Conservation (phyloP, 768 basidiomycete genomes). For the Serendipita sp. region DNA sequence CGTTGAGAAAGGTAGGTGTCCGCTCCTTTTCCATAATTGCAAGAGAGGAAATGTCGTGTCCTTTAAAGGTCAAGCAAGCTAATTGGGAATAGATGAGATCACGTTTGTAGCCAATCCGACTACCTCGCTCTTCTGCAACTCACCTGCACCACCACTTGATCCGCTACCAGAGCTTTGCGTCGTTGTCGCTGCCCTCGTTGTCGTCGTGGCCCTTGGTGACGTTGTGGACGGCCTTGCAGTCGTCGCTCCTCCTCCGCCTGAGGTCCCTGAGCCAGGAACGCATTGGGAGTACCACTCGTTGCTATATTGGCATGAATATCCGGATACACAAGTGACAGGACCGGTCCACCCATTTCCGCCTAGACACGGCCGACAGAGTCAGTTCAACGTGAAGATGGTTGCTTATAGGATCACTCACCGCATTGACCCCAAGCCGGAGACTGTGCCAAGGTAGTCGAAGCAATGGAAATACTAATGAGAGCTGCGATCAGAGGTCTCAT, state of each 20-base stretch:
- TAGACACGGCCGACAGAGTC: background rate
- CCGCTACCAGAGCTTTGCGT: background rate
- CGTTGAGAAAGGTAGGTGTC: background rate
- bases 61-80: background rate
- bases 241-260: background rate
- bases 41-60: background rate
- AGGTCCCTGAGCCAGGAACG: background rate
- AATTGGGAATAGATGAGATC: background rate
- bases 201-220: too few relatives aligned
- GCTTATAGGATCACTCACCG: background rate
- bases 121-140: too few relatives aligned
- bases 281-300: conserved; percentile 3
- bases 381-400: background rate
- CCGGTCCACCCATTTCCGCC: background rate
- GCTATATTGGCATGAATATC: background rate
- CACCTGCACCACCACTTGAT: too few relatives aligned
- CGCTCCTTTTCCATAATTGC: background rate
- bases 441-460: too few relatives aligned
- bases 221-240: too few relatives aligned
- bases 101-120: background rate
- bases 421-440: background rate
- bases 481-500: too few relatives aligned
- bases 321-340: background rate
- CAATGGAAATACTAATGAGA: too few relatives aligned
- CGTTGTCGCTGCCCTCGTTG: too few relatives aligned